phyloP scores from a whole-genome alignment of 257 asterid genomes.

The Solanum habrochaites region DNA sequence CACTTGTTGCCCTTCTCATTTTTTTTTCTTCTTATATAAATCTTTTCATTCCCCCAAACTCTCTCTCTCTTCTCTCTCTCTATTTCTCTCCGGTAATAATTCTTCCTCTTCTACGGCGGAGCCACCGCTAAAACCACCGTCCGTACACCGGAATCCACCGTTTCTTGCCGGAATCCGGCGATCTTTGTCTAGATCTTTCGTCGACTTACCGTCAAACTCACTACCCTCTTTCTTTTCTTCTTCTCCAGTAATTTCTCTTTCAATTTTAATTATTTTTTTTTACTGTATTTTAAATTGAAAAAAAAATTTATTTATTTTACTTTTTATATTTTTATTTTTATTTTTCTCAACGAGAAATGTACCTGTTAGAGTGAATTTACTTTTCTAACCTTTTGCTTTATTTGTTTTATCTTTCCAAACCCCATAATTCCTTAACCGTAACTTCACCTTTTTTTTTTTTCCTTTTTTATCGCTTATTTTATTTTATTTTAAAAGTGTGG shows the following conservation, averaged over 20 bases:
- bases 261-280: neutral
- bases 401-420: neutral
- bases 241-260: neutral
- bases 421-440: neutral
- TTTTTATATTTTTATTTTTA: neutral
- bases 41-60: neutral
- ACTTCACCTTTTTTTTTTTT: neutral
- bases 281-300: neutral
- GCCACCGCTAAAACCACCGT: constrained; percentile 8
- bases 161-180: neutral
- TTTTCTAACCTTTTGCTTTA: neutral
- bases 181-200: neutral
- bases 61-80: neutral
- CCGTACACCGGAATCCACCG: constrained; percentile 13
- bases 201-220: neutral
- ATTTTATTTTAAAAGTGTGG: neutral
- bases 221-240: neutral
- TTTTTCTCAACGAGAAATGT: neutral
- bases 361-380: neutral
- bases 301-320: neutral
- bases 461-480: constrained; percentile 7
- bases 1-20: neutral
- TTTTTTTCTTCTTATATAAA: neutral
- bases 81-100: neutral
- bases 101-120: constrained; percentile 17